phyloP scores from a whole-genome alignment of 2,329 filamentous ascomycete species.

The Clarireedia paspali region DNA sequence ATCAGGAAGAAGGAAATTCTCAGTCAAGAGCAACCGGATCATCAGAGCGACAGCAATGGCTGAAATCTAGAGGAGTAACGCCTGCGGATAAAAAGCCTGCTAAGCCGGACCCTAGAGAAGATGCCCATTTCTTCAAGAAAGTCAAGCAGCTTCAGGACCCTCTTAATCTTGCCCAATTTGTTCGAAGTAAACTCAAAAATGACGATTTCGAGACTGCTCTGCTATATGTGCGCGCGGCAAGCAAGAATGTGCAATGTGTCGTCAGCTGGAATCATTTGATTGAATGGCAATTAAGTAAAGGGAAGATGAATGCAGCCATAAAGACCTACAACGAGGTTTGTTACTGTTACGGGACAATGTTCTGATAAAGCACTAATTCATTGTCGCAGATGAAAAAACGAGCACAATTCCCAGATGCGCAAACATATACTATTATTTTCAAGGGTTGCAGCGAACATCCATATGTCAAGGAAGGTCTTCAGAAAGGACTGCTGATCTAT shows the following conservation, averaged over 20 bases:
- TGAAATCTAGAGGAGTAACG: conserved; percentile 19
- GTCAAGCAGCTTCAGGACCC: conserved; percentile 47
- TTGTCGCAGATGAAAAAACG: conserved; percentile 82
- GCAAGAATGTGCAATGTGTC: conserved; percentile 52
- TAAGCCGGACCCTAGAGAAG: background rate
- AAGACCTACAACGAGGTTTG: conserved; percentile 83
- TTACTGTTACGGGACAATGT: background rate
- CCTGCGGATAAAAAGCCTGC: conserved; percentile 9
- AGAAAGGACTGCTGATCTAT: conserved; percentile 68
- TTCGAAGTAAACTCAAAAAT: conserved; percentile 51
- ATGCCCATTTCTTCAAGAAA: conserved; percentile 16
- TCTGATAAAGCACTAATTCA: background rate
- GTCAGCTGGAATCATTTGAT: conserved; percentile 90
- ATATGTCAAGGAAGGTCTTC: conserved; percentile 51
- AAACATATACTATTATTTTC: conserved; percentile 81
- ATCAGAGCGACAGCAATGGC: conserved; percentile 15
- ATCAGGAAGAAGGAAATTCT: background rate
- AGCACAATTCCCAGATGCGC: conserved; percentile 67
- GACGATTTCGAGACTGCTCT: conserved; percentile 60
- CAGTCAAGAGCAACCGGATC: background rate
- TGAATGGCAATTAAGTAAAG: conserved; percentile 56
- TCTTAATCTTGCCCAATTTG: conserved; percentile 61
- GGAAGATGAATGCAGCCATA: conserved; percentile 56
- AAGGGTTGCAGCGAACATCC: conserved; percentile 59
- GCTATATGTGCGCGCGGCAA: conserved; percentile 61